Evolutionary conservation across 192 early-diverging fungal genomes (phyloP).

Genomic region (Coemansia sp.): DNA sequence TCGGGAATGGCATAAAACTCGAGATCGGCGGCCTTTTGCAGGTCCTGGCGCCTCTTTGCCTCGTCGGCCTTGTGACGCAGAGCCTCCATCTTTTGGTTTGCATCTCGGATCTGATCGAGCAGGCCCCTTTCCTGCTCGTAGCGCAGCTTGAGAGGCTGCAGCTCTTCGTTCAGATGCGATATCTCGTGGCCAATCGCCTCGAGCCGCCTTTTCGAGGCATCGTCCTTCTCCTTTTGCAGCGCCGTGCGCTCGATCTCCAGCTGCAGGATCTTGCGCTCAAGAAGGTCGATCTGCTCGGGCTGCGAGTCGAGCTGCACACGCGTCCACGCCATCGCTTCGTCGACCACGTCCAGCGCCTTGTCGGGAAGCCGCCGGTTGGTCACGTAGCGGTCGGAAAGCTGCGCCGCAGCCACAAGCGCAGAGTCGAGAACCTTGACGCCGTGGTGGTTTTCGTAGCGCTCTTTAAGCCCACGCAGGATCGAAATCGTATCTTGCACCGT

Average conservation of each 20-base stretch:
- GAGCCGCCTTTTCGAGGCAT: slow-evolving; percentile 74
- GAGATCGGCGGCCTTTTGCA: slow-evolving; percentile 87
- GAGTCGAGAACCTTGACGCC: slow-evolving; percentile 69
- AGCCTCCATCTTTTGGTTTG: slow-evolving; percentile 85
- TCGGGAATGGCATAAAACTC: slow-evolving; percentile 94
- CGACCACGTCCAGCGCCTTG: slow-evolving; percentile 81
- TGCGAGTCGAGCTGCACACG: slow-evolving; percentile 96
- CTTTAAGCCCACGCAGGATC: slow-evolving; percentile 75
- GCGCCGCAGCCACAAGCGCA: slow-evolving; percentile 71
- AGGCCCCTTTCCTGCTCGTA: slow-evolving; percentile 84
- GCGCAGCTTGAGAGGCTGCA: slow-evolving; percentile 82
- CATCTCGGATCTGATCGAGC: slow-evolving; percentile 81
- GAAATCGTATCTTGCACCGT: slow-evolving; percentile 72
- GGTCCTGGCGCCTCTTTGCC: slow-evolving; percentile 78
- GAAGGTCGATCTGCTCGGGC: slow-evolving; percentile 91
- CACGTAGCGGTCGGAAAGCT: slow-evolving; percentile 72
- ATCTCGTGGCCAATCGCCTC: slow-evolving; percentile 81
- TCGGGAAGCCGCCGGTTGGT: slow-evolving; percentile 76
- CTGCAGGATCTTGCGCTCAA: slow-evolving; percentile 91
- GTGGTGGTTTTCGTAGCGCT: slow-evolving; percentile 75
- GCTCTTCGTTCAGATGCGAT: slow-evolving; percentile 73
- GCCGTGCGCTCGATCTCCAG: slow-evolving; percentile 95
- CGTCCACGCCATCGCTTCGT: slow-evolving; percentile 94
- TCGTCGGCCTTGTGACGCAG: slow-evolving; percentile 82
- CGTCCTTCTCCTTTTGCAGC: slow-evolving; percentile 88